Percentiles rank a stretch among this genome's conserved stretches.
These are phyloP conservation scores for Takashimella tepidaria DNA, from an alignment of 1,284 basidiomycete genomes.

Conservation along the genomic window DNA sequence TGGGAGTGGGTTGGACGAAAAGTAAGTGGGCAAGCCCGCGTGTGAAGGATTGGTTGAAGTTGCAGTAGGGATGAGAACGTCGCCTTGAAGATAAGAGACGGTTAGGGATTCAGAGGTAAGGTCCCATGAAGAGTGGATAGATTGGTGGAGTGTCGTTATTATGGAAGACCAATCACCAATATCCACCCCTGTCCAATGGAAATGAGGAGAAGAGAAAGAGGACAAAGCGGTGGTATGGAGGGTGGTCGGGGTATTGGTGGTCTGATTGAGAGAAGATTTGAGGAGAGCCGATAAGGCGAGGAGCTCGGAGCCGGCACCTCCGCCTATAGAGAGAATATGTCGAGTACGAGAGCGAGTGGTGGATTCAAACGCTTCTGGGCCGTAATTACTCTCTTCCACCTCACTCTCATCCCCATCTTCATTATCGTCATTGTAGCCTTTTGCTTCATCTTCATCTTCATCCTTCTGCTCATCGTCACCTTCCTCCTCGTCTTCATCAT, in stretches of 20 bases:
- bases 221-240: constrained; percentile 28
- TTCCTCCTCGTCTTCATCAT: neutral
- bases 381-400: too few species aligned
- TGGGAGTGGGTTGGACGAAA: constrained; percentile 9
- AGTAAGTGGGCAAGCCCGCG: constrained; percentile 7
- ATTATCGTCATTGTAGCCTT: constrained; percentile 5
- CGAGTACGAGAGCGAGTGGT: too few species aligned
- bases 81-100: constrained; percentile 1
- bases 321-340: constrained; percentile 44
- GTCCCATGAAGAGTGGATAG: constrained; percentile 22
- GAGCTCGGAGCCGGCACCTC: constrained; percentile 49
- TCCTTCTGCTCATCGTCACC: constrained; percentile 11
- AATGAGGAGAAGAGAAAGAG: constrained; percentile 24
- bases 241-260: constrained; percentile 4
- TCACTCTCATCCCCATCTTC: too few species aligned
- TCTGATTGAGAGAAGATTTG: constrained; percentile 5
- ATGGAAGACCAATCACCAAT: constrained; percentile 42
- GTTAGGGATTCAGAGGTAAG: constrained; percentile 26
- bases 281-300: constrained; percentile 43
- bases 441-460: constrained; percentile 4
- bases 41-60: constrained; percentile 5
- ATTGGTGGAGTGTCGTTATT: constrained; percentile 20
- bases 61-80: constrained; percentile 1
- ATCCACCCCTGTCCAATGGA: too few species aligned
- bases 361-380: too few species aligned